Base-by-base conservation (phyloP, 768 basidiomycete species). In the Daedaleopsis nitida region DNA sequence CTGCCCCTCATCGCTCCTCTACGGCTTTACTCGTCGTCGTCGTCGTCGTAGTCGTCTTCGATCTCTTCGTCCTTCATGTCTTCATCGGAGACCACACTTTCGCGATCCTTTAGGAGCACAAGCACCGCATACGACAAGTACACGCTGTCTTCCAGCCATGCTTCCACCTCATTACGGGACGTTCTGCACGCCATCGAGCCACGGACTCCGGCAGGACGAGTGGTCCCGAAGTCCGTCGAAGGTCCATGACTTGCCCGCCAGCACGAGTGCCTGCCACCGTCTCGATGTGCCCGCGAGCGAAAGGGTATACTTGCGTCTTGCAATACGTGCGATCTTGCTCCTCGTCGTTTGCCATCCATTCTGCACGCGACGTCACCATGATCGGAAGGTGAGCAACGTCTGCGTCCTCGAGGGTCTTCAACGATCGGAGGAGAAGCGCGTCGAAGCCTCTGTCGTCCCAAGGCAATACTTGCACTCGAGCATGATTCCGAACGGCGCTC, bases 101-200 rank as follows among this genome's bases (percentile, higher is more conserved):
- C 4, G n/a, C 42, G 47, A 52, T 5, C 51, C 21, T 38, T 47
- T 11, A 53, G 53, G 17, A 65, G 35, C 6, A 52, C 57, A 21
- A 72, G 45, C 47, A 73, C 37, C 8, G 70, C 69, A 48, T 69
- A 68, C 32, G 68, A 69, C 13, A 73, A 38, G 43, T 73, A 73
- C 10, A 72, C 61, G 48, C 67, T 67, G 44, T 69, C 63, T 49
- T 67, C 65, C 24, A 60, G 27, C 39, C 48, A 63, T 14, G 68
- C 51, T 48, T 61, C 53, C 13, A 68, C 55, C 58, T 74, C 72
- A 52, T 71, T 74, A 7, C 73, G 58, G 64, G 1, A 65, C 53
- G 13, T 62, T 37, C 44, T 56, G 14, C 23, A 60, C 44, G 34
- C 50, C 24, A 0, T 53, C 56, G 3, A 53, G 35, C 55, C 61